Base-by-base conservation (phyloP, 805 yeast species). In the Grigorovia jiainica region DNA sequence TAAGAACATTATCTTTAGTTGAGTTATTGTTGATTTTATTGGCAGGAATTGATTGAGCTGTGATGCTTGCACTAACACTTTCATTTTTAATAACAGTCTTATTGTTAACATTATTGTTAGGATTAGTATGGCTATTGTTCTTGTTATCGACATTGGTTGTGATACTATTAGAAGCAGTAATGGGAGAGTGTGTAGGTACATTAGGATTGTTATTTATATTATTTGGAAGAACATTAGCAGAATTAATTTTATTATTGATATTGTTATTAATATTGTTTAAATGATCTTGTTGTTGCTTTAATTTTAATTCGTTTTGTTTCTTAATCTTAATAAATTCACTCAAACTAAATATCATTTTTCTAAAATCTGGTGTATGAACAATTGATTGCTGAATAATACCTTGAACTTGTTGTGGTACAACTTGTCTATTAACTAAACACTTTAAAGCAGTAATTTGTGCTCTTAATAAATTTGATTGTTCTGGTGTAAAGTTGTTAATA, bases 391-490 rank as follows among this genome's bases (percentile, higher is more conserved):
- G 61, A 10, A 61, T 52, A 2, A 55, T 47, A 7, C 41, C 39
- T 46, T 58, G 64, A 21, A 44, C 48, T 9, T 54, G 58, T 10
- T 39, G 20, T 4, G 63, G 58, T n/a, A 61, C 59, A 6, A 55
- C 48, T 43, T 58, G 58, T 23, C 55, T 49, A 24, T 53, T 56
- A 3, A 58, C 57, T 15, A 61, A 42, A 30, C 53, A 55, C 40
- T 59, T 60, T 38, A 61, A 44, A n/a, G 65, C 53, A 11, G 61
- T 53, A n/a, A 61, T 60, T 37, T 61, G 65, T 6, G 65, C 64
- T 44, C 54, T 60, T 37, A 61, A 44, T 29, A 61, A 43, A 17
- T 52, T 50, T 2, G 64, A 57, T 36, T 61, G 64, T 40, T 54
- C 58, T 7, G 49, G 40, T 1, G 60, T 55, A 36, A 59, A 59